Conservation (phyloP, 1,284 basidiomycete genomes). For the Ganoderma lucidum region DNA sequence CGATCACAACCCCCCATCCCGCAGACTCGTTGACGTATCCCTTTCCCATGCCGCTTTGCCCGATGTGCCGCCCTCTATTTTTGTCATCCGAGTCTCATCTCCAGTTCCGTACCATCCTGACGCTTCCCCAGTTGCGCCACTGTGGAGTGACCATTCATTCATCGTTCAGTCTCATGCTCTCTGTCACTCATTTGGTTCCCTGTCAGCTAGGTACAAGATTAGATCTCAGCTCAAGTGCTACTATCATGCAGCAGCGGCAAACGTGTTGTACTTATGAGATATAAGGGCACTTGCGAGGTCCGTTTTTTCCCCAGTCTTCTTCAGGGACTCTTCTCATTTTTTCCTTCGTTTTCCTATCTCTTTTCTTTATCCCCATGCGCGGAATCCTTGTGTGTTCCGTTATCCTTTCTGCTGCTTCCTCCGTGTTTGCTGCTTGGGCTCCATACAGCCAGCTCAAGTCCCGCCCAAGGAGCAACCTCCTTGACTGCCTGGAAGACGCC, state of each 20-base stretch:
- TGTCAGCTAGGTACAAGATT: background rate
- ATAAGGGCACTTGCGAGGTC: background rate
- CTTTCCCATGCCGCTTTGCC: too few relatives aligned
- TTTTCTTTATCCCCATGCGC: slow-evolving; percentile 9
- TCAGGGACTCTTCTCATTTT: background rate
- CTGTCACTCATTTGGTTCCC: background rate
- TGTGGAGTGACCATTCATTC: background rate
- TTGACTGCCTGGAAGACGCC: slow-evolving; percentile 14
- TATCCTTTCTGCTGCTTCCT: slow-evolving; percentile 14
- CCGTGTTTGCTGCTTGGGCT: slow-evolving; percentile 14
- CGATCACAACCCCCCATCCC: too few relatives aligned
- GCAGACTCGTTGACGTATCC: too few relatives aligned
- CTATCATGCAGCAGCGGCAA: background rate
- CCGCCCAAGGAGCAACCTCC: slow-evolving; percentile 8
- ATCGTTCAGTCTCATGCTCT: background rate
- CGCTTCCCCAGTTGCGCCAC: background rate
- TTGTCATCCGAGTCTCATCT: background rate
- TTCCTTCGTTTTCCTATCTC: background rate
- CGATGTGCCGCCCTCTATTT: background rate
- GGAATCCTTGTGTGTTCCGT: slow-evolving; percentile 6
- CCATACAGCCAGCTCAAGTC: slow-evolving; percentile 11
- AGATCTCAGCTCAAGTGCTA: background rate
- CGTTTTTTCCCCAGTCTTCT: slow-evolving; percentile 2
- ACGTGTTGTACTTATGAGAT: background rate
- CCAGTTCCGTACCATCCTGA: background rate